Percentiles rank a stretch among this genome's conserved stretches.
phyloP scores from a whole-genome alignment of 2,329 filamentous ascomycete genomes.

The Cladosporium velox region DNA sequence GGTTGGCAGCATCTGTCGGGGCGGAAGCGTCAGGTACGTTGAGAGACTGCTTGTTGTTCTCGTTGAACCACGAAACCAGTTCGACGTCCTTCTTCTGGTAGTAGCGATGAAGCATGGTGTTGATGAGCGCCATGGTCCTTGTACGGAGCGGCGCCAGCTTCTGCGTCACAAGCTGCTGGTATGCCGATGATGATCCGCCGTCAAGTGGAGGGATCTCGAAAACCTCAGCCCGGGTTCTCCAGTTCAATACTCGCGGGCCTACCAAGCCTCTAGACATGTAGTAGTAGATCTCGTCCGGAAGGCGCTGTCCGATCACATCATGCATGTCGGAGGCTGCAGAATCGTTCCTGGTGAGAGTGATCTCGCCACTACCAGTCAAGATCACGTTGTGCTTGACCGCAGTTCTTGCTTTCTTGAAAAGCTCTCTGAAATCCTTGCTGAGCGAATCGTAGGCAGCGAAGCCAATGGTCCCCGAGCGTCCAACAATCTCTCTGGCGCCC shows the following conservation, averaged over 20 bases:
- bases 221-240: conserved; percentile 77
- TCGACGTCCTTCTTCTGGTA: conserved; percentile 78
- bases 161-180: conserved; percentile 74
- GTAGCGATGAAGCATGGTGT: conserved; percentile 77
- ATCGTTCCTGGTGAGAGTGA: conserved; percentile 72
- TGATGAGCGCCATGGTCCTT: conserved; percentile 74
- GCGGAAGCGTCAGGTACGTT: conserved; percentile 31
- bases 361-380: conserved; percentile 73
- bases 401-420: conserved; percentile 83
- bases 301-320: conserved; percentile 83
- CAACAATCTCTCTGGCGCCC: conserved; percentile 77
- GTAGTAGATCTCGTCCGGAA: conserved; percentile 87
- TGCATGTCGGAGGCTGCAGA: conserved; percentile 80
- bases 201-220: conserved; percentile 82
- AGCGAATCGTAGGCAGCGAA: conserved; percentile 67
- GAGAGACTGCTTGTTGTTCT: conserved; percentile 58
- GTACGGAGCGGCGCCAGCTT: conserved; percentile 75
- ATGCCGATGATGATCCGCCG: conserved; percentile 75
- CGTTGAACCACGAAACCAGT: conserved; percentile 82
- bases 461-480: conserved; percentile 66
- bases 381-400: conserved; percentile 85
- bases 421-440: conserved; percentile 82
- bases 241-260: conserved; percentile 75
- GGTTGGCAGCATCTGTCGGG: conserved; percentile 42
- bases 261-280: conserved; percentile 85